Base-by-base conservation (phyloP, 2,329 filamentous ascomycete genomes). In the Talaromyces sp. region DNA sequence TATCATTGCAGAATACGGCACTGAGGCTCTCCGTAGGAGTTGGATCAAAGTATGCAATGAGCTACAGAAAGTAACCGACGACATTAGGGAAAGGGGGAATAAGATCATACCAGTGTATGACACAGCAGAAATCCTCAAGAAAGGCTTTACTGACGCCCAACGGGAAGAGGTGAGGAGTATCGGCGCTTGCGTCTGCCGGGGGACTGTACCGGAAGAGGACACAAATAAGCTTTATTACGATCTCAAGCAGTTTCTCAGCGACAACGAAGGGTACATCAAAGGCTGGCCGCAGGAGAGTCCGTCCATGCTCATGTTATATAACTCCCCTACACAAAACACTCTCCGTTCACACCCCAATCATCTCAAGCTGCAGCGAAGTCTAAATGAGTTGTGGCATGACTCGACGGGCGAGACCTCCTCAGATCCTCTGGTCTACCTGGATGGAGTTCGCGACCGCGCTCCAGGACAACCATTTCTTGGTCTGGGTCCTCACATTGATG, bases 401-500 rank as follows among this genome's bases (percentile, higher is more conserved):
- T 19, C 43, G 10, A 45, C 43, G 1, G n/a, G n/a, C n/a, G 43
- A 19, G 8, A 45, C 43, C 10, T 22, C 43, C 43, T 22, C 43
- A 8, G n/a, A 45, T 19, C n/a, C 43, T 19, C 43, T 45, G 8
- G n/a, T 45, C 43, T 45, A 45, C 9, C n/a, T 22, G 3, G 43
- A 45, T 45, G 43, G n/a, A 13, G 8, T 22, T 45, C 43, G 43
- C 8, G n/a, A 19, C 43, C 43, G 43, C n/a, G n/a, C 43, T 19
- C 43, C 43, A 19, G n/a, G n/a, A 22, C 73, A 77, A 39, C 67
- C 69, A 1, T 81, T 81, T 66, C 72, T 74, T 5, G 78, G 79
- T 3, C 71, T 81, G 1, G 79, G 79, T 1, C 79, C 79, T 27
- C 79, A 81, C 61, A 80, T 81, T 50, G 79, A 81, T 66, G 79